Percentiles rank a stretch among this genome's conserved stretches.
Conservation (phyloP, 805 yeast species). For the Sugiyamaella floridensis region DNA sequence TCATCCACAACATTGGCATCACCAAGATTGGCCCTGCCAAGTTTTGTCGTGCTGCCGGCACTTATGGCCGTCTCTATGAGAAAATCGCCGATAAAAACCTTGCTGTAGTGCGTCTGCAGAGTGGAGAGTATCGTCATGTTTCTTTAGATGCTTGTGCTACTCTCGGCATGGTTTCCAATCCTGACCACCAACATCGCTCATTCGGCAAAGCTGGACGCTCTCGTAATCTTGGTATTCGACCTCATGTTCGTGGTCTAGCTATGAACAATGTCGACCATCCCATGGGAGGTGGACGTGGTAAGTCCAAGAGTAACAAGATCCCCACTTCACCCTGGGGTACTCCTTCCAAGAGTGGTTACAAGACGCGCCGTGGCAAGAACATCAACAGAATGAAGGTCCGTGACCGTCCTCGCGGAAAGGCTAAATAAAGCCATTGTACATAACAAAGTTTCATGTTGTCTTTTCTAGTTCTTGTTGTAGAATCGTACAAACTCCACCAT, state of each 20-base stretch:
- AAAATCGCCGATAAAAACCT: constrained; percentile 62
- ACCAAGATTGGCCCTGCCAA: constrained; percentile 72
- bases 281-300: constrained; percentile 99
- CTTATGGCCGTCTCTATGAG: constrained; percentile 81
- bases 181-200: constrained; percentile 81
- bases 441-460: background rate
- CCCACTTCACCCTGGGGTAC: constrained; percentile 97
- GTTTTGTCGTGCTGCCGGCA: constrained; percentile 89
- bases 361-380: constrained; percentile 87
- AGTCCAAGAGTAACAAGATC: constrained; percentile 89
- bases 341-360: constrained; percentile 81
- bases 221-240: constrained; percentile 88
- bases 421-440: background rate
- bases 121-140: constrained; percentile 92
- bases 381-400: constrained; percentile 77
- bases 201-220: constrained; percentile 97
- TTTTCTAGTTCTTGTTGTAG: background rate
- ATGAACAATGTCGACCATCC: constrained; percentile 98
- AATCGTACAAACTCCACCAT: background rate
- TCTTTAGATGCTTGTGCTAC: constrained; percentile 86
- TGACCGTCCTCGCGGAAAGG: constrained; percentile 81
- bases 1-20: constrained; percentile 81
- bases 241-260: constrained; percentile 95
- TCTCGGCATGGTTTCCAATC: constrained; percentile 84
- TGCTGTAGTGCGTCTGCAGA: constrained; percentile 75